Conservation (phyloP, 78 protist genomes). For the Planoprotostelium fungivorum region DNA sequence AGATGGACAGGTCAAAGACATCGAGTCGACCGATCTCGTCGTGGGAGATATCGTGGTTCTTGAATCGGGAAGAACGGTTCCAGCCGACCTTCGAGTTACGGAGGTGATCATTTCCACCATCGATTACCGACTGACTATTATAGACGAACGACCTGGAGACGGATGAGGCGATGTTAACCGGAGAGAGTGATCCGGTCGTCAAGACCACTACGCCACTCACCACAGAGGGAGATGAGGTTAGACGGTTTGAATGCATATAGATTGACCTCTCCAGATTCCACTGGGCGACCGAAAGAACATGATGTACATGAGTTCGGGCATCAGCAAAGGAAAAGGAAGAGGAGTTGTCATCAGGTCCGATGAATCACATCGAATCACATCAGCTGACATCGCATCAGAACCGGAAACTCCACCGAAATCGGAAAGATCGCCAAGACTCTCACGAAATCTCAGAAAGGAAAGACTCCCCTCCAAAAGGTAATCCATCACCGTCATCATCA, state of each 20-base stretch:
- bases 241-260: not conserved
- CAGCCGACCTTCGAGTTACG: conserved; percentile 71
- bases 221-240: not conserved
- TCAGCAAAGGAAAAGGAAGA: conserved; percentile 28
- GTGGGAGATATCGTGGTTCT: conserved; percentile 84
- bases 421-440: conserved; percentile 50
- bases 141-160: conserved; percentile 10
- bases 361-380: too few relatives aligned
- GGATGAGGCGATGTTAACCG: conserved; percentile 19
- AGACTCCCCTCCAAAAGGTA: conserved; percentile 78
- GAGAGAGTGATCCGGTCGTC: conserved; percentile 4
- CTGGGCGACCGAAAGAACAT: conserved; percentile 3
- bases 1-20: conserved; percentile 55
- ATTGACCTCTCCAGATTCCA: too few relatives aligned
- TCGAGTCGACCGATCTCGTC: conserved; percentile 44
- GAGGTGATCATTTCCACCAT: not conserved
- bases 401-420: conserved; percentile 43
- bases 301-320: conserved; percentile 25
- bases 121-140: too few relatives aligned
- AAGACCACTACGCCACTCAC: not conserved
- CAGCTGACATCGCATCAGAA: too few relatives aligned
- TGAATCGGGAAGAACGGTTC: conserved; percentile 62
- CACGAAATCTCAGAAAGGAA: conserved; percentile 26
- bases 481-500: conserved; percentile 19
- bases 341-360: conserved; percentile 63